A percentile compares a stretch with the other conserved stretches of the same genome.
phyloP scores from a whole-genome alignment of 768 basidiomycete genomes.

The Tylopilus rubrobrunneus region DNA sequence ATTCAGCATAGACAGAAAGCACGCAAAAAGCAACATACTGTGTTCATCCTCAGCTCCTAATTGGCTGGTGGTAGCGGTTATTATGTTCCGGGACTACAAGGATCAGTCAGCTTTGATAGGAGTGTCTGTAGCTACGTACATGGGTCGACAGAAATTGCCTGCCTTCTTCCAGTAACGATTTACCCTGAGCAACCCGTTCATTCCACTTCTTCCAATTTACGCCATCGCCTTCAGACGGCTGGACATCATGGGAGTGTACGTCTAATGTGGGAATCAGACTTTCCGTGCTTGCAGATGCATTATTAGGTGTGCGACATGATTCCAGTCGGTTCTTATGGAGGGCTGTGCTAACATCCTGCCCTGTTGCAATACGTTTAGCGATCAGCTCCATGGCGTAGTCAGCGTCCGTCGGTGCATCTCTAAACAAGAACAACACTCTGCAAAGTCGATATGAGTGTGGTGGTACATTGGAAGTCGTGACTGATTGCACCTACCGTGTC shows the following conservation, averaged over 20 bases:
- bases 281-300: slow-evolving; percentile 12
- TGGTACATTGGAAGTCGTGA: not conserved
- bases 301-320: slow-evolving; percentile 11
- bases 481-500: slow-evolving; percentile 36
- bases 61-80: not conserved
- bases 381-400: slow-evolving; percentile 72
- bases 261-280: not conserved
- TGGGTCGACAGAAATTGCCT: slow-evolving; percentile 36
- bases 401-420: slow-evolving; percentile 59
- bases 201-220: slow-evolving; percentile 60
- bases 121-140: slow-evolving; percentile 31
- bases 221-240: slow-evolving; percentile 10
- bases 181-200: slow-evolving; percentile 42
- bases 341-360: slow-evolving; percentile 43
- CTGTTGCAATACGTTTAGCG: slow-evolving; percentile 52
- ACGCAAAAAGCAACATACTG: slow-evolving; percentile 27
- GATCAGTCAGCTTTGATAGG: not conserved
- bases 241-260: not conserved
- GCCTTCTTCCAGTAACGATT: slow-evolving; percentile 40
- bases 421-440: slow-evolving; percentile 47
- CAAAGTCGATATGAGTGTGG: not conserved
- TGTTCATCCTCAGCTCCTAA: slow-evolving; percentile 24
- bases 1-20: not conserved
- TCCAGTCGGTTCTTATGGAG: slow-evolving; percentile 13
- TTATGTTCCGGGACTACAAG: slow-evolving; percentile 10